Percentiles rank a stretch among this genome's conserved stretches.
Evolutionary conservation across 2,329 filamentous ascomycete genomes (phyloP).

Genomic region (Sporothrix humicola): DNA sequence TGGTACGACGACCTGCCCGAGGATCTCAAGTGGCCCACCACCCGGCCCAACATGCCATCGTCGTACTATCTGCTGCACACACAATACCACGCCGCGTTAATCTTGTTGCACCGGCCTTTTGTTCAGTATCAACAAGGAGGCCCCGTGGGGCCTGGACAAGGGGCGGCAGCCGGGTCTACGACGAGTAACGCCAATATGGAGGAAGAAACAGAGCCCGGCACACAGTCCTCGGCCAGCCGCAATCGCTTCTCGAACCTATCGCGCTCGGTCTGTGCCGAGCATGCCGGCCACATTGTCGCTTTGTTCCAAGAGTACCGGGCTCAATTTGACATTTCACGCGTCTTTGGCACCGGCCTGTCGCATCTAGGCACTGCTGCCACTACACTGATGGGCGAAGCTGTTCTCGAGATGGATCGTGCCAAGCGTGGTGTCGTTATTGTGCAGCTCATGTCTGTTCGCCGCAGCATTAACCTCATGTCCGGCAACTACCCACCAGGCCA

Average conservation of each 20-base stretch:
- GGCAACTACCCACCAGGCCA: conserved; percentile 17
- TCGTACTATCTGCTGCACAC: conserved; percentile 17
- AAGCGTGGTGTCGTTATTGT: conserved; percentile 5
- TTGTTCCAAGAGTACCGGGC: conserved; percentile 9
- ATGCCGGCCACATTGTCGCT: conserved; percentile 14
- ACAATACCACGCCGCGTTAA: conserved; percentile 29
- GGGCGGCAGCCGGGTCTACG: background rate
- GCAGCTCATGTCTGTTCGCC: conserved; percentile 20
- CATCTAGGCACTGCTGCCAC: conserved; percentile 28
- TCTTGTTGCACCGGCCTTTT: conserved; percentile 28
- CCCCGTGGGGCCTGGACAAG: background rate
- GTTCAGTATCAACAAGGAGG: conserved; percentile 25
- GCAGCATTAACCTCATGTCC: conserved; percentile 19
- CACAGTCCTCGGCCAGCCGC: background rate
- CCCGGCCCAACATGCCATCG: conserved; percentile 40
- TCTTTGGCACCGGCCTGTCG: conserved; percentile 21
- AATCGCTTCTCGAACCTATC: conserved; percentile 1
- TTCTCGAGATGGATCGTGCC: conserved; percentile 2
- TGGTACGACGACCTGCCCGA: conserved; percentile 33
- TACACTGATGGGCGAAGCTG: conserved; percentile 19
- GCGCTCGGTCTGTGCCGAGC: background rate
- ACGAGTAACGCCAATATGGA: background rate
- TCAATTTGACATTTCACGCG: conserved; percentile 4
- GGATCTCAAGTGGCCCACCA: conserved; percentile 42
- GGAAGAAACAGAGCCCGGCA: background rate